Evolutionary conservation across 164 flowering plant genomes (phyloP).

Genomic region (Macadamia integrifolia): DNA sequence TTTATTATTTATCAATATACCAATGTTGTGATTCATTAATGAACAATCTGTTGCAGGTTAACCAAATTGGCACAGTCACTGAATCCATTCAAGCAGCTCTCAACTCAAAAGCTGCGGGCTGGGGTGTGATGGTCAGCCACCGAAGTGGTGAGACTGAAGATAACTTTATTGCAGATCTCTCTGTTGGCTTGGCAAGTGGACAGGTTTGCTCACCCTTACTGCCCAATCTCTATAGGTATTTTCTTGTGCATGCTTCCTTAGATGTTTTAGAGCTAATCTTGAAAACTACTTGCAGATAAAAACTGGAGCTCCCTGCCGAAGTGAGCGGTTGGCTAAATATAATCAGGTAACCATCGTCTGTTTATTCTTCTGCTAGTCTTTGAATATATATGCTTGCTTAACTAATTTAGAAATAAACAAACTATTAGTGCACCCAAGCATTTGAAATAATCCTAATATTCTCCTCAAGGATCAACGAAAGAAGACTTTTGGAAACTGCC

Average conservation of each 20-base stretch:
- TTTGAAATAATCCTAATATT: too few relatives aligned
- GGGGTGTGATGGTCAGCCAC: constrained; percentile 99
- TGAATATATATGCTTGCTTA: not conserved
- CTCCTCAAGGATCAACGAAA: too few relatives aligned
- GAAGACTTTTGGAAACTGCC: too few relatives aligned
- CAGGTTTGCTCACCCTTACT: constrained; percentile 41
- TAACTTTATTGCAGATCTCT: constrained; percentile 92
- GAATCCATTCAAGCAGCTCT: constrained; percentile 91
- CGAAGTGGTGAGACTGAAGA: constrained; percentile 98
- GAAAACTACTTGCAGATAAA: constrained; percentile 51
- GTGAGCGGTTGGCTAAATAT: constrained; percentile 89
- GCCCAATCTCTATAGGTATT: not conserved
- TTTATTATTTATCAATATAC: too few relatives aligned
- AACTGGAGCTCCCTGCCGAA: constrained; percentile 96
- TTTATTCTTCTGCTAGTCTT: not conserved
- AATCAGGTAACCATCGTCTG: constrained; percentile 60
- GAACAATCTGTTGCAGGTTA: constrained; percentile 52
- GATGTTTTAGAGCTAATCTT: constrained; percentile 2
- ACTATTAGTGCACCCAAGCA: not conserved
- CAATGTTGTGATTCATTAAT: constrained; percentile 1
- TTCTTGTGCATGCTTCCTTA: not conserved
- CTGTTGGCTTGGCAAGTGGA: constrained; percentile 96
- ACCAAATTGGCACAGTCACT: constrained; percentile 92
- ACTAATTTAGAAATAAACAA: not conserved
- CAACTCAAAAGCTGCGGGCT: constrained; percentile 92